These are phyloP conservation scores for Debaryomyces nepalensis DNA, from an alignment of 1,139 yeast species.

Conservation along the genomic window DNA sequence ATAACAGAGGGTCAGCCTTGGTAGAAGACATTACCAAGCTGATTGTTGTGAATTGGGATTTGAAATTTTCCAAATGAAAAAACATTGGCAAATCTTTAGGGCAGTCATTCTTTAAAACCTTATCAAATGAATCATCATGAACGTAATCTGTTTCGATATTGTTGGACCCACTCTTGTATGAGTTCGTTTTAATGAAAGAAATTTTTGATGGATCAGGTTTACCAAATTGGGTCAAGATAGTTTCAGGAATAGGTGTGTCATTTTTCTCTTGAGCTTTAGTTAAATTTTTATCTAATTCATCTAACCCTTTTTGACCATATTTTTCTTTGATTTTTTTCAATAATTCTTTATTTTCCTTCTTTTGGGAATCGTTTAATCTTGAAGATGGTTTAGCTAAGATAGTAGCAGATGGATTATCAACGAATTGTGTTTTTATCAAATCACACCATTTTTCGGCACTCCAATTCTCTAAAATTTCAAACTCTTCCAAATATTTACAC, in stretches of 20 bases:
- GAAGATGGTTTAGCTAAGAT: constrained; percentile 79
- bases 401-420: constrained; percentile 72
- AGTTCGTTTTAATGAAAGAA: constrained; percentile 68
- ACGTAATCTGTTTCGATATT: constrained; percentile 22
- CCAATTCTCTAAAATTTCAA: constrained; percentile 67
- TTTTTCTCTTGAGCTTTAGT: constrained; percentile 68
- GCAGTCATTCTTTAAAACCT: constrained; percentile 38
- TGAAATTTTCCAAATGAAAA: constrained; percentile 77
- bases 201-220: constrained; percentile 80
- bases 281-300: constrained; percentile 52
- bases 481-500: constrained; percentile 61
- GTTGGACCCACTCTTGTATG: constrained; percentile 57
- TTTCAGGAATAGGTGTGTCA: constrained; percentile 75
- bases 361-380: constrained; percentile 55
- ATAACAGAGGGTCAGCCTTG: constrained; percentile 56
- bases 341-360: constrained; percentile 55
- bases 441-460: constrained; percentile 66
- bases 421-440: constrained; percentile 55
- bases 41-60: constrained; percentile 80
- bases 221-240: constrained; percentile 60
- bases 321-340: constrained; percentile 51
- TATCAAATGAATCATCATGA: constrained; percentile 30
- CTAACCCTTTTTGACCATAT: constrained; percentile 67
- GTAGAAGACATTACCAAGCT: constrained; percentile 68
- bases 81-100: constrained; percentile 66